phyloP scores from a whole-genome alignment of 352 stramenopile genomes.

The Thraustotheca clavata region DNA sequence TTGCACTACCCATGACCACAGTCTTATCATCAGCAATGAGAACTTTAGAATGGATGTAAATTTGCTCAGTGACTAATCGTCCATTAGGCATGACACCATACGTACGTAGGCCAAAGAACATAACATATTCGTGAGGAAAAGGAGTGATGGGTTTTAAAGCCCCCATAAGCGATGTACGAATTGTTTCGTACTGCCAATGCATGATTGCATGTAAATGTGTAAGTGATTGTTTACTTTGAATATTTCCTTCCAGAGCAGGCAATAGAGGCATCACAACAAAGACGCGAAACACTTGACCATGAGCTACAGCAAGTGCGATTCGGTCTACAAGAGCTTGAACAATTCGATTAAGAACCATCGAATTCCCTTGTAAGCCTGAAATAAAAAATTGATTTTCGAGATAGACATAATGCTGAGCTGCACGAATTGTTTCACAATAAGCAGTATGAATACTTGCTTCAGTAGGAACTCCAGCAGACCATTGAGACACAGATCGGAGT shows the following conservation, averaged over 20 bases:
- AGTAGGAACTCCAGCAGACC: slow-evolving; percentile 73
- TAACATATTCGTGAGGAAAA: slow-evolving; percentile 64
- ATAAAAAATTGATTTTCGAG: slow-evolving; percentile 93
- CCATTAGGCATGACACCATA: slow-evolving; percentile 75
- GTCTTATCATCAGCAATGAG: slow-evolving; percentile 87
- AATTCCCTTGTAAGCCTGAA: slow-evolving; percentile 68
- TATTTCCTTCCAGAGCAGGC: slow-evolving; percentile 76
- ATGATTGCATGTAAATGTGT: slow-evolving; percentile 83
- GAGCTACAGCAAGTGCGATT: slow-evolving; percentile 65
- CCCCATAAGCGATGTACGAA: slow-evolving; percentile 70
- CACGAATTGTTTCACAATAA: slow-evolving; percentile 76
- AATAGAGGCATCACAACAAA: slow-evolving; percentile 82
- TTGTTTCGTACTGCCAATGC: slow-evolving; percentile 85
- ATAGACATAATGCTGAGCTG: slow-evolving; percentile 82
- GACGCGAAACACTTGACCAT: slow-evolving; percentile 66
- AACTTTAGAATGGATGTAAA: slow-evolving; percentile 91
- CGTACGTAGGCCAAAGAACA: slow-evolving; percentile 78
- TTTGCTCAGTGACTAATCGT: slow-evolving; percentile 74
- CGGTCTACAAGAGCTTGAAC: slow-evolving; percentile 73
- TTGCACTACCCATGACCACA: slow-evolving; percentile 88
- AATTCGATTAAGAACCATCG: slow-evolving; percentile 72
- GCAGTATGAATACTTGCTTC: slow-evolving; percentile 77
- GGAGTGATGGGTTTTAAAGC: slow-evolving; percentile 52
- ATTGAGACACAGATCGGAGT: slow-evolving; percentile 76
- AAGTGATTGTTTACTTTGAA: slow-evolving; percentile 60